Evolutionary conservation across 139 green algal genomes (phyloP).

Genomic region (Auxenochlorella pyrenoidosa): DNA sequence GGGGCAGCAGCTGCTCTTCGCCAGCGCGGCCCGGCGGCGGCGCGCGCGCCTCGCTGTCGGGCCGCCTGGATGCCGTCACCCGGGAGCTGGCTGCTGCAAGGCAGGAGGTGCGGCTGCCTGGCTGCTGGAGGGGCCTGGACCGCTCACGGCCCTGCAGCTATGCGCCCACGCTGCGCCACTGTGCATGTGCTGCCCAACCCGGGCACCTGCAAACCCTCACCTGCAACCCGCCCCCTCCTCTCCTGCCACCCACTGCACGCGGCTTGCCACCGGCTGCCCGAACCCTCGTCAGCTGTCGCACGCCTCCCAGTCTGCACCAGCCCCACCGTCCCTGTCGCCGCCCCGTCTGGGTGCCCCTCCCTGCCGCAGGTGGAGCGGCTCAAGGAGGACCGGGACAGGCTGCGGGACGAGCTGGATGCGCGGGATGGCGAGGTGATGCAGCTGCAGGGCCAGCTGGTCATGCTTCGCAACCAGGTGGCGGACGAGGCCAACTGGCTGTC

Average conservation of each 20-base stretch:
- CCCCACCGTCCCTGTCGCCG: not conserved
- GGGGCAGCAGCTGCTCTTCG: not conserved
- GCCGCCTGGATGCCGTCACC: not conserved
- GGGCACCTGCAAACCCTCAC: too few species aligned
- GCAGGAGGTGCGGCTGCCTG: slow-evolving; percentile 8
- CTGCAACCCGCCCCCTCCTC: too few species aligned
- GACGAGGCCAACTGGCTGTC: slow-evolving; percentile 40
- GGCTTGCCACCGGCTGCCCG: too few species aligned
- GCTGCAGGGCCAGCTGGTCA: slow-evolving; percentile 43
- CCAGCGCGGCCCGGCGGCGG: not conserved
- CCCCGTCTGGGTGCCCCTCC: not conserved
- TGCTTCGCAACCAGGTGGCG: slow-evolving; percentile 6
- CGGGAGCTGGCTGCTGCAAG: not conserved
- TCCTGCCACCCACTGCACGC: too few species aligned
- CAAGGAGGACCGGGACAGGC: slow-evolving; percentile 16
- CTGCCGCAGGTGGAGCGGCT: not conserved
- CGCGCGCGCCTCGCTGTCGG: not conserved
- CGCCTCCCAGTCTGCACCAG: too few species aligned
- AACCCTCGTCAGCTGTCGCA: too few species aligned
- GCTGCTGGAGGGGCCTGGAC: too few species aligned
- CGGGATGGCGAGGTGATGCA: slow-evolving; percentile 38
- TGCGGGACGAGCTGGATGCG: slow-evolving; percentile 15
- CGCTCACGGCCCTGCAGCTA: too few species aligned
- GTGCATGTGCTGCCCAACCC: too few species aligned
- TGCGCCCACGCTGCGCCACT: too few species aligned